phyloP scores from a whole-genome alignment of 2,329 filamentous ascomycete species.

The Sclerotinia sclerotiorum region DNA sequence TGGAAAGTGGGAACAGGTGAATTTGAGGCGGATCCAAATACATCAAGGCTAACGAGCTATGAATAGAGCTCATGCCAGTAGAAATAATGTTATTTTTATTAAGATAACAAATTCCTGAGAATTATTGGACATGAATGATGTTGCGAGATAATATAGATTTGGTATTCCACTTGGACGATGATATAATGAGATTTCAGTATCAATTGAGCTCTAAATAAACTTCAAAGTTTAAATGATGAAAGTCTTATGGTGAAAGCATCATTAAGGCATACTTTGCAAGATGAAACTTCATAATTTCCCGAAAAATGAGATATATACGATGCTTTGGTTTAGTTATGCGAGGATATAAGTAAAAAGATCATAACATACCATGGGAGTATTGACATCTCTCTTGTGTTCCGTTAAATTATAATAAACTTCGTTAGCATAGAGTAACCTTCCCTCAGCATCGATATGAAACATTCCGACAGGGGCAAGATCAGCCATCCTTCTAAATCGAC shows the following conservation, averaged over 20 bases:
- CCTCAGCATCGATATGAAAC: conserved; percentile 65
- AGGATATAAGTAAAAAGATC: background rate
- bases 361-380: conserved; percentile 3
- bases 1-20: background rate
- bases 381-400: background rate
- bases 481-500: conserved; percentile 67
- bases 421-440: conserved; percentile 69
- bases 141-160: too few species aligned
- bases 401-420: conserved; percentile 55
- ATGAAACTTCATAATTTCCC: background rate
- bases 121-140: background rate
- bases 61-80: background rate
- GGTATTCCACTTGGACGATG: background rate
- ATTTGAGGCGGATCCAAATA: background rate
- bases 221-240: background rate
- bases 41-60: background rate
- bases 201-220: background rate
- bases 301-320: background rate
- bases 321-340: background rate
- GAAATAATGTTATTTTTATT: background rate
- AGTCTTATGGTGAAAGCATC: background rate
- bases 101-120: background rate
- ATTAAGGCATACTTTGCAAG: background rate
- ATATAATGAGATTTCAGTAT: background rate
- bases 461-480: conserved; percentile 74